Conservation (phyloP, 202 grass and related monocot species). For the Setaria italica region DNA sequence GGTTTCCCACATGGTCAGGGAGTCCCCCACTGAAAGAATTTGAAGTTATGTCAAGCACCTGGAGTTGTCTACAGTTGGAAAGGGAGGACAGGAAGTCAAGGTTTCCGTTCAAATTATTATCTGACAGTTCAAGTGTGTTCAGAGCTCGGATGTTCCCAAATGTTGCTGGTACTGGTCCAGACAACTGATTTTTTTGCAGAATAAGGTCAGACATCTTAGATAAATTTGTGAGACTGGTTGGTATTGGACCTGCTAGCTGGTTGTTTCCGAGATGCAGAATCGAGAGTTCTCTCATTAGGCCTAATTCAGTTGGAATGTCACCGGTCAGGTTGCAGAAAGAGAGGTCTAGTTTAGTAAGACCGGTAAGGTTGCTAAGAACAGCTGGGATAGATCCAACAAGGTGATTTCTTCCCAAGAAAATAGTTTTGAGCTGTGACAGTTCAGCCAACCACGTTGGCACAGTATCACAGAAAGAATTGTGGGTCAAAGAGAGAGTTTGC, state of each 20-base stretch:
- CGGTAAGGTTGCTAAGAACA: conserved; percentile 13
- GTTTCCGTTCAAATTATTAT: neutral
- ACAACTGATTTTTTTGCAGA: neutral
- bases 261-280: neutral
- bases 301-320: neutral
- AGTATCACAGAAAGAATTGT: neutral
- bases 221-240: neutral
- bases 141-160: neutral
- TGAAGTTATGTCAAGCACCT: neutral
- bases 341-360: fast-evolving
- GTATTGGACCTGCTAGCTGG: conserved; percentile 1
- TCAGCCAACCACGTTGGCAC: conserved; percentile 24
- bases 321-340: neutral
- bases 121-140: neutral
- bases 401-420: neutral
- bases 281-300: neutral
- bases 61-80: neutral
- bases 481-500: neutral
- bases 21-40: neutral
- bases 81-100: neutral
- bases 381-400: neutral
- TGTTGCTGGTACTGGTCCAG: neutral
- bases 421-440: neutral
- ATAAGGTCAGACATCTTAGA: neutral
- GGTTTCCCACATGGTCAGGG: neutral